Evolutionary conservation across 345 rosid species (phyloP).

Genomic region (Eucalyptus tenuipes): DNA sequence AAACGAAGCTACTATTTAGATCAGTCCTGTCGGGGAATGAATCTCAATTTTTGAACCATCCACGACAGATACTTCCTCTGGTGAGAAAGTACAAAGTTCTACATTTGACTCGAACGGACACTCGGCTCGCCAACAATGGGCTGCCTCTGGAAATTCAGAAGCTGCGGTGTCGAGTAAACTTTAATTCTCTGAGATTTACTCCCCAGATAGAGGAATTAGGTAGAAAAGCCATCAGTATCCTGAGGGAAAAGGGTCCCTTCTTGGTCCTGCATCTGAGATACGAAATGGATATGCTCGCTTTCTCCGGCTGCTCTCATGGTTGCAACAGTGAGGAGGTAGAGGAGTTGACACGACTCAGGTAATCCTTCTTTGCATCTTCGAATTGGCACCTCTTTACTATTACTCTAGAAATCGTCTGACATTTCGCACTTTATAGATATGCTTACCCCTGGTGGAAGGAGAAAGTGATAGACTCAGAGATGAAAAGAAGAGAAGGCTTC

Average conservation of each 20-base stretch:
- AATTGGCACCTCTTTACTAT: background rate
- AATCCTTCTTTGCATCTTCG: background rate
- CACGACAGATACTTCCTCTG: constrained; percentile 80
- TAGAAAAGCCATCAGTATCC: constrained; percentile 47
- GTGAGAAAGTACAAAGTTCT: constrained; percentile 72
- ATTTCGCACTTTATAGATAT: constrained; percentile 29
- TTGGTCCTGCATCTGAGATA: constrained; percentile 90
- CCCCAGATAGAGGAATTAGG: constrained; percentile 78
- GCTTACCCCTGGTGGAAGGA: constrained; percentile 86
- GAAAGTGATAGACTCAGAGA: constrained; percentile 67
- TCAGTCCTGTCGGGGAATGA: background rate
- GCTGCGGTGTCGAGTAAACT: constrained; percentile 86
- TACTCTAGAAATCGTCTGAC: background rate
- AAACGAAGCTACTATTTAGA: background rate
- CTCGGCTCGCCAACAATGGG: constrained; percentile 85
- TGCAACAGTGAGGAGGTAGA: constrained; percentile 74
- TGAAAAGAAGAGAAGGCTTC: constrained; percentile 80
- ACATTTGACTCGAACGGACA: constrained; percentile 80
- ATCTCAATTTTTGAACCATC: background rate
- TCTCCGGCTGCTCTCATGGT: constrained; percentile 93
- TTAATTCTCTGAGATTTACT: constrained; percentile 70
- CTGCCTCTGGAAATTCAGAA: constrained; percentile 75
- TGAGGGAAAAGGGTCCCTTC: constrained; percentile 80
- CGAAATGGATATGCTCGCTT: constrained; percentile 98
- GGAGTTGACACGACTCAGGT: constrained; percentile 84